Base-by-base conservation (phyloP, 768 basidiomycete species). In the Tricholoma hemisulphureum region DNA sequence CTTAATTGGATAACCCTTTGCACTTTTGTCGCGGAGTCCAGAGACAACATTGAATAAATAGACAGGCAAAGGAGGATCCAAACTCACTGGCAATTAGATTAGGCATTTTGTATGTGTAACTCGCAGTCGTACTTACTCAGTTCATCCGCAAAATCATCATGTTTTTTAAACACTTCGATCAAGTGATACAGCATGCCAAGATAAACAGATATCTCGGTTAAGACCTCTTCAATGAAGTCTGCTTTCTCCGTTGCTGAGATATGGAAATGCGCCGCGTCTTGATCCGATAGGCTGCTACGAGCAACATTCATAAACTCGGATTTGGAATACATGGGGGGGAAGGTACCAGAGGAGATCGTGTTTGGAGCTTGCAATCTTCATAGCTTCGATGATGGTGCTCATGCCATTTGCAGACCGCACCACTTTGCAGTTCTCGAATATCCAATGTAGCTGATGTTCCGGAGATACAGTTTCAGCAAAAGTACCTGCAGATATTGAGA, bases 1-100 rank as follows among this genome's bases (percentile, higher is more conserved):
- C 76, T 98, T 99, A 65, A 97, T 91, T 0, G 97, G 97, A 73
- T 97, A 99, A 5, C 93, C 93, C 67, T 92, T 95, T 2, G 93
- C 90, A 67, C 89, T 91, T 75, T 94, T 93, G 70, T 98, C 96
- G 63, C 93, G 87, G 39, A 98, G 76, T 39, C 88, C 86, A 21
- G 93, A 88, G n/a, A 98, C 88, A 48, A 95, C 82, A 54, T 89
- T 88, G 76, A 97, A 93, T 16, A 98, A 78, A 67, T 95, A 95
- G 6, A 96, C 87, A 1, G 96, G 95, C 20, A 98, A 75, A 11
- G 97, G 95, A 11, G 95, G 95, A 48, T 96, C 93, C 74, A 96
- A 80, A 63, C 89, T 90, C 95, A 99, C 96, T 98, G 61, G 24
- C 53, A 50, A 14, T 26, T n/a, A 58, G 53, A 29, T 56, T 28